Base-by-base conservation (phyloP, 2,329 filamentous ascomycete species). In the Alternaria sp. region DNA sequence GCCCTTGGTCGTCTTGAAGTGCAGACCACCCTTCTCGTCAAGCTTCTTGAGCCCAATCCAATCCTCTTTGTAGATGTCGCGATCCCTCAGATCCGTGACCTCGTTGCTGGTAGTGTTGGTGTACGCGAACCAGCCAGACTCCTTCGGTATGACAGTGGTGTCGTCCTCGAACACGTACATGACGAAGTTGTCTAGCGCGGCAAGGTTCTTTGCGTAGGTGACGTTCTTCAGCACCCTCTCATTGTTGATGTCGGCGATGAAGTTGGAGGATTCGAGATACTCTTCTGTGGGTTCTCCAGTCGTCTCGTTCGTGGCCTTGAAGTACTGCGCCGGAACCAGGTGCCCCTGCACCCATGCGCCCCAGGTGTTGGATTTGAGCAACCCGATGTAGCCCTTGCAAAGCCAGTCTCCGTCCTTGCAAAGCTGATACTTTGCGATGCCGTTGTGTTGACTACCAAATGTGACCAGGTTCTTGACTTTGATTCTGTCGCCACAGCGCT, bases 211-310 rank as follows among this genome's bases (percentile, higher is more conserved):
- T 76, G 86, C 89, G 80, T 98, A 99, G 12, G 82, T 85, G 36
- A 81, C 74, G 74, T 93, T 97, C 87, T 96, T 97, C 58, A 83
- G 65, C 52, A 69, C 74, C 11, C 94, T 87, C 86, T 99, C 96
- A 79, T 98, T 98, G 81, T 99, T 99, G 81, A 98, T 90, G 77
- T 98, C 95, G 10, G 95, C 96, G 9, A 99, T 84, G 80, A 96
- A 97, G 78, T 94, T 95, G 72, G 92, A 96, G 76, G 88, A 79
- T 69, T 90, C 88, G 19, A 98, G 86, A 77, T 98, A 99, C 28
- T 85, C 81, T 1, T 89, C 87, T 3, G 76, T 77, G 11, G 79
- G 75, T 65, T 77, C 66, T 19, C 79, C 93, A 81, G 77, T 93
- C 83, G 61, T 83, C 79, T 64, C 59, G 87, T 85, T 80, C 3